These are phyloP conservation scores for Volvariella volvacea DNA, from an alignment of 1,284 basidiomycete genomes.

Conservation along the genomic window DNA sequence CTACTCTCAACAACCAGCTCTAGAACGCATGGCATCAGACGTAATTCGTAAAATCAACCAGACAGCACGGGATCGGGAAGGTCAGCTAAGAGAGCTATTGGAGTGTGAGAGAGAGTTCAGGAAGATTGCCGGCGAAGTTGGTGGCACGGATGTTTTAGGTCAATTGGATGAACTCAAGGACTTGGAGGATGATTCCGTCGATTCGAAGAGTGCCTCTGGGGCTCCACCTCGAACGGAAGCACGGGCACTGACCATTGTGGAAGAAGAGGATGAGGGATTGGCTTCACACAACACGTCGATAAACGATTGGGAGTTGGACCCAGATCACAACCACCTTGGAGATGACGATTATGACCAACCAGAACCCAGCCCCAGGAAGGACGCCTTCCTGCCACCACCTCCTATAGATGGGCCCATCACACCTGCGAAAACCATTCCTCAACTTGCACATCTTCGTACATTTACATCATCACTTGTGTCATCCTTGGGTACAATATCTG, in stretches of 20 bases:
- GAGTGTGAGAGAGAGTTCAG: constrained; percentile 74
- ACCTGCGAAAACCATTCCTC: constrained; percentile 48
- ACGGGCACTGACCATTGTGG: constrained; percentile 33
- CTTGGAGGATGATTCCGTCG: constrained; percentile 36
- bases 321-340: constrained; percentile 38
- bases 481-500: constrained; percentile 73
- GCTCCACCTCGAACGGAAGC: constrained; percentile 23
- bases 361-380: constrained; percentile 36
- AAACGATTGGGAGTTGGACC: constrained; percentile 58
- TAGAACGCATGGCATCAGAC: constrained; percentile 69
- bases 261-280: constrained; percentile 33
- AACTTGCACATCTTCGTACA: constrained; percentile 62
- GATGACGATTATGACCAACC: constrained; percentile 39
- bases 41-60: constrained; percentile 72
- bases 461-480: constrained; percentile 65
- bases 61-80: constrained; percentile 65
- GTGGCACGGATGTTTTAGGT: constrained; percentile 66
- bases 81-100: constrained; percentile 67
- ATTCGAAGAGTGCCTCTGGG: constrained; percentile 29
- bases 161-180: constrained; percentile 56
- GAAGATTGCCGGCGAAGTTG: constrained; percentile 68
- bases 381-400: constrained; percentile 42
- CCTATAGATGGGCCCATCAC: constrained; percentile 41
- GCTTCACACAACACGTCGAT: constrained; percentile 25
- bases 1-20: constrained; percentile 37